phyloP scores from a whole-genome alignment of 305 asterid species.

The Rubia peregrina region DNA sequence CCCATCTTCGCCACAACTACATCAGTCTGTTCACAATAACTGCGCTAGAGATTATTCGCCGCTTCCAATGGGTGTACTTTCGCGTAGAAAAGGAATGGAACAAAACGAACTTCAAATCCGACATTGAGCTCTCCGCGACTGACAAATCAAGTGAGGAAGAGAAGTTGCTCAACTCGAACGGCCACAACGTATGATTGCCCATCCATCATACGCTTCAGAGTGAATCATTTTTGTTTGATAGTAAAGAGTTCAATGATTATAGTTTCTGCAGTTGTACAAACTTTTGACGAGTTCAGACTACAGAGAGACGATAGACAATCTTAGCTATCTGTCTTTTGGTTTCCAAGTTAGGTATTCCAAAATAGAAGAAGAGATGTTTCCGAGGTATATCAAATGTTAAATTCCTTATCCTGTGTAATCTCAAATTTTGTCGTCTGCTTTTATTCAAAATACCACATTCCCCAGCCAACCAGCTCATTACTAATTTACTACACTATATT shows the following conservation, averaged over 20 bases:
- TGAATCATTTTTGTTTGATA: conserved; percentile 12
- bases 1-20: conserved; percentile 98
- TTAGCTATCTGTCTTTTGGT: not conserved
- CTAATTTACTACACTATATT: not conserved
- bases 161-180: conserved; percentile 56
- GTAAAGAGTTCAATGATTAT: conserved; percentile 8
- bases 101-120: conserved; percentile 54
- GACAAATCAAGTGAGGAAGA: conserved; percentile 68
- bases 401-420: conserved; percentile 1
- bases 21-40: conserved; percentile 66
- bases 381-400: not conserved
- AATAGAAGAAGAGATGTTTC: not conserved
- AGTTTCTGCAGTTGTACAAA: conserved; percentile 10
- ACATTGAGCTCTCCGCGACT: conserved; percentile 37
- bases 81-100: conserved; percentile 97
- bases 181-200: conserved; percentile 47
- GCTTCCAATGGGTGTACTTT: conserved; percentile 98
- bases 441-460: conserved; percentile 27
- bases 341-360: not conserved
- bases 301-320: not conserved
- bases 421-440: conserved; percentile 15
- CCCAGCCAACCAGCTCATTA: conserved; percentile 2
- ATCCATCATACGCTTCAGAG: not conserved
- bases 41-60: conserved; percentile 80
- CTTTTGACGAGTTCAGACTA: not conserved